Evolutionary conservation across 108 stramenopile genomes (phyloP), one percentile per base, ranked within the genome.

Genomic region (Pseudonitzschia multiseries): DNA sequence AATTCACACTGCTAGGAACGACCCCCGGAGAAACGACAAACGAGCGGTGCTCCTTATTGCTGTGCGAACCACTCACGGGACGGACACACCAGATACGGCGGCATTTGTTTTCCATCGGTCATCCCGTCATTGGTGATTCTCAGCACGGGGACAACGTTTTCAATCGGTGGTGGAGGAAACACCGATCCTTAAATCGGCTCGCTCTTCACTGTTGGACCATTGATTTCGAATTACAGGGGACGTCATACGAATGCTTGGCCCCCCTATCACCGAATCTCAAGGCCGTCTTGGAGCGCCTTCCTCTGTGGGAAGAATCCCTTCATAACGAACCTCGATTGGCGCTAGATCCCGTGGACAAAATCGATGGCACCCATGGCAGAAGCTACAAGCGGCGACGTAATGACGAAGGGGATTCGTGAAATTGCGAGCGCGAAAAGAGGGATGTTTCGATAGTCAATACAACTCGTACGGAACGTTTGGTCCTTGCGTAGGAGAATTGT

Each of bases 81-180:
- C 67, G 84, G 24, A 87, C 80, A 67, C 89, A 90, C 70, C 89
- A 90, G 68, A 79, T 90, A 26, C 73, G 89, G 17, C 85, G 83
- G 44, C 89, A 90, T 62, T 72, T 80, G 8, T 72, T 60, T 10
- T 56, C 64, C 1, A 81, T 90, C 15, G 82, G 81, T 1, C 84
- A 83, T 65, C 84, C 85, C 17, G 72, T 91, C 65, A 78, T 91
- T 69, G 91, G 91, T 26, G 91, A 92, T 81, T 69, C 84, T n/a
- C 75, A 84, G 51, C 91, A 89, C 69, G 91, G 91, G 21, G 86
- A 87, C 57, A 83, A 84, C 22, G 69, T 76, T 36, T 78, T 85
- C 51, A 91, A 89, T 81, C 80, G 90, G 29, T 86, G 76, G 69
- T 91, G 90, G 90, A 85, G 86, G 54, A 52, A 82, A 31, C 79